Evolutionary conservation across 257 asterid genomes (phyloP), one percentile per base, ranked within the genome.

Genomic region (Solanum pennellii): DNA sequence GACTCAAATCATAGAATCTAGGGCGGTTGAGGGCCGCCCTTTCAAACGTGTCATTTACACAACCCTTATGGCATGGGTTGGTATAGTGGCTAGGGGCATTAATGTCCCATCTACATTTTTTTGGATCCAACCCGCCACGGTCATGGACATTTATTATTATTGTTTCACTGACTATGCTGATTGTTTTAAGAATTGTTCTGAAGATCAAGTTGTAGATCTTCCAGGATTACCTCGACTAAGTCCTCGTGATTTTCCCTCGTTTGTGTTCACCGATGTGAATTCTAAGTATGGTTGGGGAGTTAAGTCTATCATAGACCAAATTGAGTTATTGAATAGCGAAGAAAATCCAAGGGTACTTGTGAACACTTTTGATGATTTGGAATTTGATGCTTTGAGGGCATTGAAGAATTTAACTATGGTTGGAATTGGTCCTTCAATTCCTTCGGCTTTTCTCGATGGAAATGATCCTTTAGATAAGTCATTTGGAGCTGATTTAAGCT

Each of bases 381-480:
- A 86, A 33, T 41, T 23, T 25, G 42, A 59, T 68, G 88, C 85
- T 20, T 39, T 86, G 39, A 86, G 69, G 21, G 84, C 14, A 45
- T n/a, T 86, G 45, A 73, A 37, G 33, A 83, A 59, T 8, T 88
- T 80, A 84, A 76, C 86, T 10, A 7, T 86, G 82, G 12, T 88
- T 20, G 86, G 83, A 2, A 23, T 89, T 60, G 90, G 90, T 42
- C 91, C 91, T 7, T 85, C 83, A 13, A 82, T 88, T 83, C 87
- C 90, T 31, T 86, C 87, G 3, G 76, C 86, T 85, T 77, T 88
- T 31, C 73, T 45, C 20, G 86, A 84, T 23, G 91, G 72, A n/a
- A 62, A 75, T 75, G 83, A 83, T 87, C 77, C 86, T 20, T 83
- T 23, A 18, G 86, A 88, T 52, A 75, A 74, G 56, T 83, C 77